Base-by-base conservation (phyloP, 1,284 basidiomycete genomes). In the Lentinus polychrous region DNA sequence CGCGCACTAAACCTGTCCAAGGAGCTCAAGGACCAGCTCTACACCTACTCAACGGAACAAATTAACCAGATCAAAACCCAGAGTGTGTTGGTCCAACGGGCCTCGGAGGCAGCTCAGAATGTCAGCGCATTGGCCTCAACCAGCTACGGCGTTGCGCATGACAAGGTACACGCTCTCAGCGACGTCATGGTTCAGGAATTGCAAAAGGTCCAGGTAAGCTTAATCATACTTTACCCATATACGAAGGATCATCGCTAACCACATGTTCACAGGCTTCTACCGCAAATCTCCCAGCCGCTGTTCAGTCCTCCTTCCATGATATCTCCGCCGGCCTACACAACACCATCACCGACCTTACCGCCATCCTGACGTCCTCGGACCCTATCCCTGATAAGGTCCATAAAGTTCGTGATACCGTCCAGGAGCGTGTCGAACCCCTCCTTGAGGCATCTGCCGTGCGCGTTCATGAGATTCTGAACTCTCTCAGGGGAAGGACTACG, bases 1-100 rank as follows among this genome's bases (percentile, higher is more conserved):
- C 85, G 86, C 42, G 85, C 76, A 40, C 72, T 78, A 51, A 70
- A 72, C 34, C 75, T 90, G 46, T 83, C 84, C 22, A 74, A 73
- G 56, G 75, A 77, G 43, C 68, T 87, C 53, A 74, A 72, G 51
- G 78, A 80, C 56, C 76, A 82, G 55, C 57, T 88, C 43, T 75
- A 74, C 55, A 74, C 70, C 23, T 83, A 83, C 61, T 85, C 86
- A 2, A 71, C 75, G 43, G 82, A 86, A 52, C 86, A 88, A 58
- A 63, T 87, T 60, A 83, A 79, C 55, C 77, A 85, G 52, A 66
- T 88, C 40, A 81, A 82, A 59, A 68, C 71, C n/a, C 86, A 89
- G 55, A 83, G 68, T 52, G 71, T 65, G 42, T 66, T 87, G 42
- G 74, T 86, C 78, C 82, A 88, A 71, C 76, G 76, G 49, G 85